A percentile compares a stretch with the other conserved stretches of the same genome.
Evolutionary conservation across 768 basidiomycete species (phyloP).

Genomic region (Hypholoma fasciculare): DNA sequence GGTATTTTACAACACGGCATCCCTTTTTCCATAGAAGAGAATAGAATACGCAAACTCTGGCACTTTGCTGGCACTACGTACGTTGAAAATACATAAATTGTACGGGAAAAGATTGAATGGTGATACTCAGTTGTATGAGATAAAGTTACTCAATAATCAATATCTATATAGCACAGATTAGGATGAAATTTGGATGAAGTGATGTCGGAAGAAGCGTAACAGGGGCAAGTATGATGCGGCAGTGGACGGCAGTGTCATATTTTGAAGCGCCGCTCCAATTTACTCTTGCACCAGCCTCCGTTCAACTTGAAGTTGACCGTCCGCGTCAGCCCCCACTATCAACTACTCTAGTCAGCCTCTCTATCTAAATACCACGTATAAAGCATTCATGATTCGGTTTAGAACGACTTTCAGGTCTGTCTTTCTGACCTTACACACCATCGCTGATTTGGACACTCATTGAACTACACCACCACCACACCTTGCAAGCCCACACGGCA

Average conservation of each 20-base stretch:
- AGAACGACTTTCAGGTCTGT: neutral
- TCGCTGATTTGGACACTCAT: neutral
- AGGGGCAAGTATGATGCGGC: neutral
- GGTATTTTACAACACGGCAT: no score
- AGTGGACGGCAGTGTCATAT: neutral
- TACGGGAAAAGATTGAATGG: no score
- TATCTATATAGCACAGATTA: no score
- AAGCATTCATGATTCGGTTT: neutral
- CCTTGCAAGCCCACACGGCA: conserved; percentile 19
- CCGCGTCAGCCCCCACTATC: neutral
- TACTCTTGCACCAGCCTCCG: neutral
- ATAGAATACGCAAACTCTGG: no score
- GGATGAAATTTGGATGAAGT: no score
- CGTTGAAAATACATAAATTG: no score
- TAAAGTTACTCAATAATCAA: no score
- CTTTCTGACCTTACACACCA: neutral
- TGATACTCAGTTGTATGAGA: no score
- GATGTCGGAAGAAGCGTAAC: neutral
- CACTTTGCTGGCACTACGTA: no score
- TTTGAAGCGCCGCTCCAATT: neutral
- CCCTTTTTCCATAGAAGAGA: no score
- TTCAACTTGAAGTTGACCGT: neutral
- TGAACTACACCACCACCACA: neutral
- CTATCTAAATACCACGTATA: neutral
- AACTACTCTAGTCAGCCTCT: neutral